Base-by-base conservation (phyloP, 768 basidiomycete genomes). In the Fibroporia radiculosa region DNA sequence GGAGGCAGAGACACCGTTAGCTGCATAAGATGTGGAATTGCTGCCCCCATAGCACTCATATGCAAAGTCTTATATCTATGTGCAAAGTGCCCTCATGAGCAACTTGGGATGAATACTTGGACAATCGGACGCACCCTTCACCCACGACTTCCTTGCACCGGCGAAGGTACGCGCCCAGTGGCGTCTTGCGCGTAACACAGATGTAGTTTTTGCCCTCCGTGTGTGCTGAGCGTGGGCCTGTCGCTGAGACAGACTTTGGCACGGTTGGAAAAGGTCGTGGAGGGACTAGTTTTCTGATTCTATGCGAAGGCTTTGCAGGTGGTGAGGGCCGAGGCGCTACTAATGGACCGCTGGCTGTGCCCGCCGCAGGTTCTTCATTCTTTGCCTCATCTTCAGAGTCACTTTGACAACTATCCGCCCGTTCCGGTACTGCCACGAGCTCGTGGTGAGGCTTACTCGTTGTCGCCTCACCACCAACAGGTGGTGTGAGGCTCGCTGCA, bases 1-100 rank as follows among this genome's bases (percentile, higher is more conserved):
- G 74, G 69, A 0, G 88, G 85, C 23, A 93, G 69, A 18, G 87
- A 81, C 4, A 81, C 73, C 11, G 75, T 65, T 12, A 95, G 70
- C 37, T 78, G 78, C 23, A 84, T 64, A 19, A 90, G 76, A 54
- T 81, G 82, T 2, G 91, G 89, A 46, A 93, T 92, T 1, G 92
- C 89, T 4, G 91, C 91, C 20, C 89, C 91, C 80, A 93, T 84
- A 5, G 87, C 91, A 48, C 75, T 78, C 34, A 93, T 62, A 60
- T 81, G 77, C 25, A 93, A 62, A 4, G 75, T 79, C 50, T 83
- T 83, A 56, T 86, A 82, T 27, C 86, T 89, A 53, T 11, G 8
- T 31, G 35, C 23, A 36, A 6, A 40, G 25, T 13, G 10, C 34
- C 34, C 14, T 19, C 8, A 31, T n/a, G 29, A 31, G 29, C 8